Percentiles rank a stretch among this genome's conserved stretches.
Evolutionary conservation across 78 protist species (phyloP).

Genomic region (Speleostelium caveatum): DNA sequence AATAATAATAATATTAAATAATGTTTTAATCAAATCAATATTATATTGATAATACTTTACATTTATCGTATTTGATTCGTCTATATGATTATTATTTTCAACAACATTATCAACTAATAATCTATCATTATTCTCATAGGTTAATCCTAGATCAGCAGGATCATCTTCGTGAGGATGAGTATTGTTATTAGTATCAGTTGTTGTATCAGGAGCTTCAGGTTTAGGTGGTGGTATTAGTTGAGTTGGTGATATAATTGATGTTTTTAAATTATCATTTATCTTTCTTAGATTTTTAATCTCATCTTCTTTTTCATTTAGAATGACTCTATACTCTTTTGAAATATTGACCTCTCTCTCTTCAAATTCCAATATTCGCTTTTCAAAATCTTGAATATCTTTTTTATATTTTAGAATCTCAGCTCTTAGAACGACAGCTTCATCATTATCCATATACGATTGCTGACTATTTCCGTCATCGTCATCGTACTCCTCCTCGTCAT

Average conservation of each 20-base stretch:
- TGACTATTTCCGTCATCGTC: background rate
- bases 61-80: no score
- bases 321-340: conserved; percentile 40
- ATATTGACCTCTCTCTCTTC: conserved; percentile 39
- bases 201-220: background rate
- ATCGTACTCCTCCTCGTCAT: conserved; percentile 1
- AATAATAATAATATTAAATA: no score
- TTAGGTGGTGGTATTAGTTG: background rate
- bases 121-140: conserved; percentile 31
- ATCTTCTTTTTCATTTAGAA: conserved; percentile 48
- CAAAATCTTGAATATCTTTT: conserved; percentile 16
- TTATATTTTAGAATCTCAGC: conserved; percentile 46
- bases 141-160: conserved; percentile 4
- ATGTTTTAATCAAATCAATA: no score
- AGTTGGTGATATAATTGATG: conserved; percentile 18
- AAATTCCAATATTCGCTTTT: conserved; percentile 38
- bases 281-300: conserved; percentile 28
- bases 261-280: conserved; percentile 38
- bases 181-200: no score
- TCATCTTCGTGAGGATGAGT: conserved; percentile 1
- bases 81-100: no score
- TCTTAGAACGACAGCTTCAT: conserved; percentile 34
- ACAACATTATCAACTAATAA: background rate
- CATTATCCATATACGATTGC: conserved; percentile 2
- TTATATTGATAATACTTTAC: no score